Evolutionary conservation across 2,329 filamentous ascomycete genomes (phyloP), one percentile per base, ranked within the genome.

Genomic region (Curvularia lunata): DNA sequence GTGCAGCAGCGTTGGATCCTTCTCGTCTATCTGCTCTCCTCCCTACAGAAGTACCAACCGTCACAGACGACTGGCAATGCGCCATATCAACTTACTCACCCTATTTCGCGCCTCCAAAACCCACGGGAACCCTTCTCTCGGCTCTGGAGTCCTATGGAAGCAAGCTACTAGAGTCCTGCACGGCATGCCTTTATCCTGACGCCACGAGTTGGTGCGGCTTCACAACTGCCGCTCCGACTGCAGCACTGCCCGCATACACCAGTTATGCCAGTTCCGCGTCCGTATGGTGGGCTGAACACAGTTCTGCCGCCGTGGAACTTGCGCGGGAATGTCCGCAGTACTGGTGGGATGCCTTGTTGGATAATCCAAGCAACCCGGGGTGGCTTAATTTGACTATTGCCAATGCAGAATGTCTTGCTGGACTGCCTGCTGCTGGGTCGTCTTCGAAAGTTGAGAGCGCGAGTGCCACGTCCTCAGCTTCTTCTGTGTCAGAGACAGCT

Each of bases 201-300:
- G 41, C 40, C 21, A 53, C 41, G 10, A 46, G 50, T 16, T 46
- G 40, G 42, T 53, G 50, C 30, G 50, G 41, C 25, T 46, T 53
- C 32, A 40, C 50, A 21, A 53, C 40, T 4, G 50, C 41, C 10
- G 50, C 50, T 21, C 50, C 41, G 2, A 53, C 50, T 27, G 50
- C 28, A 9, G 50, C 16, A 27, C 28, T 53, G 18, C 42, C 50
- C 28, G 50, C 40, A 47, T 53, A 53, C 32, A 46, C 19, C 41
- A 46, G 41, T 19, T 53, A 46, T 47, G 41, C 50, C 40, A 47
- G 50, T 16, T 53, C 50, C 28, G 50, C 50, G 37, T 53, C 50
- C n/a, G 21, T 38, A 38, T 53, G 41, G 41, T 53, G 50, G 50
- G 28, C 41, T 37, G 27, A 46, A 7, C 50, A 53, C 21, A 47